Percentiles rank a stretch among this genome's conserved stretches.
phyloP scores from a whole-genome alignment of 2,329 filamentous ascomycete species.

The Penicillium freii region DNA sequence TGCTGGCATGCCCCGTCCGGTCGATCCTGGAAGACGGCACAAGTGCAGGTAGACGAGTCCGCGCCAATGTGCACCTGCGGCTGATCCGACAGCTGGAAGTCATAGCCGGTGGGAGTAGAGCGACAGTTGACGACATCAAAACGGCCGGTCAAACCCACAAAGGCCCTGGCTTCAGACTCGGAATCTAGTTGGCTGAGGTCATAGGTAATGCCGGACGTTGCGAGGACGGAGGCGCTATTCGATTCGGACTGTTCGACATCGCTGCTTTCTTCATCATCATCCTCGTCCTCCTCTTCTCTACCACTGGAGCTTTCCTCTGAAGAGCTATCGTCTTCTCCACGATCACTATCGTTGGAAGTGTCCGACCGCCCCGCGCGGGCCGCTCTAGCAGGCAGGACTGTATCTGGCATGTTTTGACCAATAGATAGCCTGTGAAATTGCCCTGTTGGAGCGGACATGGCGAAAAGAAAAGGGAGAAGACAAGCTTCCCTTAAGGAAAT shows the following conservation, averaged over 20 bases:
- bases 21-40: constrained; percentile 32
- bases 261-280: constrained; percentile 16
- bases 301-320: constrained; percentile 14
- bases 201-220: constrained; percentile 38
- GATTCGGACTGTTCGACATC: constrained; percentile 21
- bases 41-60: constrained; percentile 36
- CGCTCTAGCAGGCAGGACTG: constrained; percentile 22
- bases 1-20: constrained; percentile 40
- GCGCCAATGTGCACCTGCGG: constrained; percentile 35
- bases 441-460: constrained; percentile 43
- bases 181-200: constrained; percentile 33
- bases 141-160: constrained; percentile 34
- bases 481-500: background rate
- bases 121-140: constrained; percentile 39
- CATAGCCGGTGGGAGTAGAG: constrained; percentile 31
- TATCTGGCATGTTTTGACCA: constrained; percentile 34
- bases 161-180: constrained; percentile 32
- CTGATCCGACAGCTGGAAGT: constrained; percentile 39
- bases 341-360: constrained; percentile 19
- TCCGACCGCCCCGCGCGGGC: constrained; percentile 17
- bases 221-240: constrained; percentile 23
- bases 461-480: constrained; percentile 15
- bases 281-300: constrained; percentile 12
- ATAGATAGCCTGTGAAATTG: constrained; percentile 42
- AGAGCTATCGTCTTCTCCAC: constrained; percentile 12